A percentile compares a stretch with the other conserved stretches of the same genome.
phyloP scores from a whole-genome alignment of 2,329 filamentous ascomycete species.

The Fusarium devonianum region DNA sequence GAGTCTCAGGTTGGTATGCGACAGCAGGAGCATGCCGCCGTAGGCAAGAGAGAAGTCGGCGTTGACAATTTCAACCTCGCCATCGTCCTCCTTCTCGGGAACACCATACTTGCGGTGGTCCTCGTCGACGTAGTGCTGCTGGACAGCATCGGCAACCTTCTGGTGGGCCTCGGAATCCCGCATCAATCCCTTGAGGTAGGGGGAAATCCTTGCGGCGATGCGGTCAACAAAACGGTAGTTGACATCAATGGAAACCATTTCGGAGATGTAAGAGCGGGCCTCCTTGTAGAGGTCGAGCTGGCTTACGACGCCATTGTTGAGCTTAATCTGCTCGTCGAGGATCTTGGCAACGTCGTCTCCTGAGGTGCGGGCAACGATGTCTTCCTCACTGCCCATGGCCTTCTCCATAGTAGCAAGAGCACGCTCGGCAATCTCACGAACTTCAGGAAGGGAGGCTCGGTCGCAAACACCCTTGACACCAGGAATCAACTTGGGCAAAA shows the following conservation, averaged over 20 bases:
- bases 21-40: slow-evolving; percentile 94
- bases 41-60: slow-evolving; percentile 97
- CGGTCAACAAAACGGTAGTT: slow-evolving; percentile 82
- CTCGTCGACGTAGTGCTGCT: slow-evolving; percentile 80
- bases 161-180: slow-evolving; percentile 65
- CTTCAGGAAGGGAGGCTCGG: slow-evolving; percentile 90
- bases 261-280: slow-evolving; percentile 76
- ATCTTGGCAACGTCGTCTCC: slow-evolving; percentile 77
- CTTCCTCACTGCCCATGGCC: slow-evolving; percentile 81
- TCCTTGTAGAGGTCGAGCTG: slow-evolving; percentile 70
- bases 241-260: slow-evolving; percentile 87
- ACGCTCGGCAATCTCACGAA: slow-evolving; percentile 85
- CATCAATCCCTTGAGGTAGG: slow-evolving; percentile 79
- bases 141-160: slow-evolving; percentile 74
- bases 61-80: slow-evolving; percentile 95
- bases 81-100: slow-evolving; percentile 86
- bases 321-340: slow-evolving; percentile 78
- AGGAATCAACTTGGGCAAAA: slow-evolving; percentile 92
- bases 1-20: slow-evolving; percentile 92
- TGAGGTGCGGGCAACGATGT: slow-evolving; percentile 70
- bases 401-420: slow-evolving; percentile 89
- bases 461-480: slow-evolving; percentile 90
- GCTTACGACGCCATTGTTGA: slow-evolving; percentile 67
- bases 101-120: slow-evolving; percentile 87
- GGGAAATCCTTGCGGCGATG: slow-evolving; percentile 71